Evolutionary conservation across 2,329 filamentous ascomycete genomes (phyloP).

Genomic region (Xylariaceae sp.): DNA sequence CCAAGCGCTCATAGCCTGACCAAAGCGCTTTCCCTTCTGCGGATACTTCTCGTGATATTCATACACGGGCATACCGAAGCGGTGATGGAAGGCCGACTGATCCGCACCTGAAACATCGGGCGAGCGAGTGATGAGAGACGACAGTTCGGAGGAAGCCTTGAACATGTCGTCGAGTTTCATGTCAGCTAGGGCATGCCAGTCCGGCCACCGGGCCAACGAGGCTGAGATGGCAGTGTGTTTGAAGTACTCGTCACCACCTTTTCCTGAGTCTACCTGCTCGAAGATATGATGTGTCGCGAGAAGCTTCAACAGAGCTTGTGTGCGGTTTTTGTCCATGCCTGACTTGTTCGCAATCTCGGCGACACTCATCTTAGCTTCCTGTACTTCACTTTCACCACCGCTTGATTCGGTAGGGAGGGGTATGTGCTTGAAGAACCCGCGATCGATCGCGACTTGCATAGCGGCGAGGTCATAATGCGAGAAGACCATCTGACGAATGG

Average conservation of each 20-base stretch:
- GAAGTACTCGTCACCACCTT: slow-evolving; percentile 16
- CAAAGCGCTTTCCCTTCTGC: slow-evolving; percentile 27
- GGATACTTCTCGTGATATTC: slow-evolving; percentile 29
- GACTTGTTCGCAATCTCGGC: slow-evolving; percentile 18
- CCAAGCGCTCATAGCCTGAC: slow-evolving; percentile 29
- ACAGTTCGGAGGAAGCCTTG: slow-evolving; percentile 25
- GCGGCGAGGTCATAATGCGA: slow-evolving; percentile 21
- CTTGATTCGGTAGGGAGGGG: slow-evolving; percentile 7
- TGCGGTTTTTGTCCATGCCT: slow-evolving; percentile 24
- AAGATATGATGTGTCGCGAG: slow-evolving; percentile 26
- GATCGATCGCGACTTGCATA: slow-evolving; percentile 20
- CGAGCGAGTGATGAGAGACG: slow-evolving; percentile 8
- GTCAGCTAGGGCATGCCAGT: slow-evolving; percentile 14
- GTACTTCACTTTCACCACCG: background rate
- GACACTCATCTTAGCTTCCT: slow-evolving; percentile 5
- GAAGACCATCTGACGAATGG: slow-evolving; percentile 11
- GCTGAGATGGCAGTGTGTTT: slow-evolving; percentile 22
- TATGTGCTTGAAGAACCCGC: slow-evolving; percentile 16
- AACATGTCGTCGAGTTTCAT: slow-evolving; percentile 30
- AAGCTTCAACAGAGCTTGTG: slow-evolving; percentile 20
- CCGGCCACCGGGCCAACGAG: slow-evolving; percentile 13
- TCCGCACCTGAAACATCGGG: slow-evolving; percentile 9
- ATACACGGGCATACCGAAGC: slow-evolving; percentile 24
- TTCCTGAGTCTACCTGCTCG: slow-evolving; percentile 21
- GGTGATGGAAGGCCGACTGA: slow-evolving; percentile 23